phyloP scores from a whole-genome alignment of 73 alveolate genomes.

The Durusdinium trenchii region DNA sequence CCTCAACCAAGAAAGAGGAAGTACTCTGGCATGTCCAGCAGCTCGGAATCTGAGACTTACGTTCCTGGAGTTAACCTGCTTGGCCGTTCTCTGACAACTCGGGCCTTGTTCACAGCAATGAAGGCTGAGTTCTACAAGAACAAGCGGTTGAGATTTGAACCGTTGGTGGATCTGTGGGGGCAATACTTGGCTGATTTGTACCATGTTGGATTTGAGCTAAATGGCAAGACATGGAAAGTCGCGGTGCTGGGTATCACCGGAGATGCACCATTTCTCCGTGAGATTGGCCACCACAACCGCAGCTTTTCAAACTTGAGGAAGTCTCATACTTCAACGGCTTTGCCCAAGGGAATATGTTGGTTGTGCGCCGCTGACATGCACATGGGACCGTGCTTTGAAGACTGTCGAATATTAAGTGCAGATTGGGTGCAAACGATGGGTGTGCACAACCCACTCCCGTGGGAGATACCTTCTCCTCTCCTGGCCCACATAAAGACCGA shows the following conservation, averaged over 20 bases:
- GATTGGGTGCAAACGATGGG: neutral
- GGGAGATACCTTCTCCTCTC: neutral
- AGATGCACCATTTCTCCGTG: neutral
- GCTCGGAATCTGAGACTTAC: too few relatives aligned
- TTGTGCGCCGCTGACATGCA: neutral
- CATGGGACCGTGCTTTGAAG: neutral
- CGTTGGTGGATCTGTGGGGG: neutral
- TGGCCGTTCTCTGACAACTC: neutral
- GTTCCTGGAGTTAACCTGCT: neutral
- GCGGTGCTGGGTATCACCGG: constrained; percentile 18
- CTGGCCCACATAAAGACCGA: neutral
- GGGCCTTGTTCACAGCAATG: neutral
- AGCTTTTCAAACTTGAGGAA: neutral
- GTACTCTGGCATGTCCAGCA: too few relatives aligned
- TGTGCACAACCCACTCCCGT: neutral
- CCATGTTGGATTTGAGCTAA: neutral
- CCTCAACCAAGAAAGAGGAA: too few relatives aligned
- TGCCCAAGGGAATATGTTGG: neutral
- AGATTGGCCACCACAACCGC: neutral
- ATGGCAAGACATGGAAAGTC: constrained; percentile 17
- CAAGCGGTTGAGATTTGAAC: neutral
- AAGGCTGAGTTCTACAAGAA: neutral
- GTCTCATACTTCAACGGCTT: neutral
- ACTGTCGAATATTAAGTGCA: neutral
- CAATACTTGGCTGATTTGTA: neutral